Evolutionary conservation across 176 grass and related monocot genomes (phyloP).

Genomic region (Avena insularis): DNA sequence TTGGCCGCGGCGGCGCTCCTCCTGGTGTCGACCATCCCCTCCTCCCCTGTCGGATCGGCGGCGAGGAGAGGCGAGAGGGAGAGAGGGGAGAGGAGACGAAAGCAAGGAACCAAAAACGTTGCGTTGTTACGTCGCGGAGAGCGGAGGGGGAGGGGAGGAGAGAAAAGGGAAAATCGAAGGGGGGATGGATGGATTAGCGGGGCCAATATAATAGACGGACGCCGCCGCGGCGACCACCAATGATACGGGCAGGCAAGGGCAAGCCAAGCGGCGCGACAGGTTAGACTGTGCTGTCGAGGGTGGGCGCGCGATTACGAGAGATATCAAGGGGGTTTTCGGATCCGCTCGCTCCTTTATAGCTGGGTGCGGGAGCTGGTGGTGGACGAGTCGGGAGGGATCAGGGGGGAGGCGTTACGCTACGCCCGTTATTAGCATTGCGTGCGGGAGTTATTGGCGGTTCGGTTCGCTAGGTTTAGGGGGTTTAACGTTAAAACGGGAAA

Average conservation of each 20-base stretch:
- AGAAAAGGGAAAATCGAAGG: constrained; percentile 1
- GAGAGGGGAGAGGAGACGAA: constrained; percentile 29
- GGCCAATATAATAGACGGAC: not conserved
- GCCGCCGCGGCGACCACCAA: not conserved
- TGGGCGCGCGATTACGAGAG: not conserved
- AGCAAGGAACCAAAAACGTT: constrained; percentile 24
- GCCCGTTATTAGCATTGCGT: not conserved
- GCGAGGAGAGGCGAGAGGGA: not conserved
- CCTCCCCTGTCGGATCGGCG: constrained; percentile 47
- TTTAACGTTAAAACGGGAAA: constrained; percentile 27
- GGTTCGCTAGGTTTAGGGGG: not conserved
- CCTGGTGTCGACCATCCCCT: constrained; percentile 57
- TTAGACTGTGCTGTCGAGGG: constrained; percentile 42
- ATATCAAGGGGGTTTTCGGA: not conserved
- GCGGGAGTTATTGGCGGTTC: constrained; percentile 11
- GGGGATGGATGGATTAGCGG: constrained; percentile 14
- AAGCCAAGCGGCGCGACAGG: constrained; percentile 31
- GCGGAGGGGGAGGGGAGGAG: not conserved
- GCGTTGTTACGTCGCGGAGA: constrained; percentile 2
- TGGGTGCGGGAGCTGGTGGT: not conserved
- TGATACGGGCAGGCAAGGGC: not conserved
- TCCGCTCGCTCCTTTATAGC: no score
- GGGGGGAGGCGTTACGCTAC: not conserved
- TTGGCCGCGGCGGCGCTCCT: constrained; percentile 56
- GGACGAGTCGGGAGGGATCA: not conserved